phyloP scores from a whole-genome alignment of 2,329 filamentous ascomycete species.

The Diaporthe eres region DNA sequence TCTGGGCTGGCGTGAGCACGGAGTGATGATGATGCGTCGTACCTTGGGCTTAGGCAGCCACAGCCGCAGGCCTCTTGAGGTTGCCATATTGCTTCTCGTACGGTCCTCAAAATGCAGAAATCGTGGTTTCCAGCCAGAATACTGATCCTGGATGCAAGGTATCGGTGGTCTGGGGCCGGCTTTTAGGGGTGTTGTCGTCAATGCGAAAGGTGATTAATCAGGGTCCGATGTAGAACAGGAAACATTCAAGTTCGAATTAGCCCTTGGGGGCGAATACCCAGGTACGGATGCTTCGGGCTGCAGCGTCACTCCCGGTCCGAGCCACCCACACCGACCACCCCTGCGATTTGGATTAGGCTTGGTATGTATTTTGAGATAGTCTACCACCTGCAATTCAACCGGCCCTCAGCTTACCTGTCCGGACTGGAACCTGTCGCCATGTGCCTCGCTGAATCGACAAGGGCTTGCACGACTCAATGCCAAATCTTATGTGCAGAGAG shows the following conservation, averaged over 20 bases:
- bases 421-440: not conserved
- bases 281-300: constrained; percentile 23
- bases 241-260: constrained; percentile 6
- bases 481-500: constrained; percentile 6
- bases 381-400: not conserved
- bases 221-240: constrained; percentile 23
- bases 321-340: not conserved
- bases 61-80: constrained; percentile 27
- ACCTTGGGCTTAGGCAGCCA: constrained; percentile 41
- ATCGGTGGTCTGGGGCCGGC: constrained; percentile 1
- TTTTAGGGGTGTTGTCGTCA: constrained; percentile 3
- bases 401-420: not conserved
- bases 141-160: constrained; percentile 5
- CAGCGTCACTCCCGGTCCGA: constrained; percentile 21
- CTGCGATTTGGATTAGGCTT: not conserved
- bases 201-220: constrained; percentile 15
- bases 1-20: constrained; percentile 8
- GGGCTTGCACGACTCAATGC: not conserved
- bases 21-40: constrained; percentile 11
- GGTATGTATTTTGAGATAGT: not conserved
- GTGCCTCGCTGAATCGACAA: not conserved
- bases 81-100: constrained; percentile 29
- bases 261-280: not conserved
- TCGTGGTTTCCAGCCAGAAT: not conserved
- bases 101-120: not conserved